Evolutionary conservation across 2,329 filamentous ascomycete species (phyloP), one percentile per base, ranked within the genome.

Genomic region (Xylaria polymorpha): DNA sequence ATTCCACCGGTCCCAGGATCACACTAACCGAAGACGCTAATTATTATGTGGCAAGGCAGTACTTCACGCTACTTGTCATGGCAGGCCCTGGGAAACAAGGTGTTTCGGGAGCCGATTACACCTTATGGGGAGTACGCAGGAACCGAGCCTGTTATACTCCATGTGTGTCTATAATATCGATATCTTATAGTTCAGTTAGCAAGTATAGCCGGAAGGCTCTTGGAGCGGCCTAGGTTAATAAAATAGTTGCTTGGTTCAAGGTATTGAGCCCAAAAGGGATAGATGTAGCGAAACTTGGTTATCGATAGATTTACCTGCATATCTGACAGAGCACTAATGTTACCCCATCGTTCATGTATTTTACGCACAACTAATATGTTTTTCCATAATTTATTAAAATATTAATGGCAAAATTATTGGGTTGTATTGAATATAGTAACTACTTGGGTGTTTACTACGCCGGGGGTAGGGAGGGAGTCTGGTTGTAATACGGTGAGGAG

Each of bases 271-370:
- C 10, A 29, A 67, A 67, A 12, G 6, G 59, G 64, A 37, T 37
- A n/a, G 4, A 67, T 66, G 51, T 9, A 4, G 64, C 64, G 64
- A 67, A 10, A 20, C 22, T 22, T 44, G 43, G 22, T 37, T 41
- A 61, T 66, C 15, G 22, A 51, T 57, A 57, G 10, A 44, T 58
- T 57, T 14, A 37, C 51, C 22, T 43, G 64, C 64, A 63, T 62
- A 51, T 67, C 59, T 67, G 51, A 67, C 51, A 48, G 57, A 43
- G 22, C 59, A 51, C 20, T 43, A 58, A 63, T 43, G 29, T 4
- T 18, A 51, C 35, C n/a, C n/a, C 22, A 14, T 25, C 7, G 14
- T 29, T 18, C 1, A 25, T 35, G 8, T 39, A n/a, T n/a, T n/a
- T n/a, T n/a, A 29, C 50, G 10, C 32, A 37, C 22, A 18, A 53